Conservation (phyloP, 768 basidiomycete species). For the Fistulinella prunicolor region DNA sequence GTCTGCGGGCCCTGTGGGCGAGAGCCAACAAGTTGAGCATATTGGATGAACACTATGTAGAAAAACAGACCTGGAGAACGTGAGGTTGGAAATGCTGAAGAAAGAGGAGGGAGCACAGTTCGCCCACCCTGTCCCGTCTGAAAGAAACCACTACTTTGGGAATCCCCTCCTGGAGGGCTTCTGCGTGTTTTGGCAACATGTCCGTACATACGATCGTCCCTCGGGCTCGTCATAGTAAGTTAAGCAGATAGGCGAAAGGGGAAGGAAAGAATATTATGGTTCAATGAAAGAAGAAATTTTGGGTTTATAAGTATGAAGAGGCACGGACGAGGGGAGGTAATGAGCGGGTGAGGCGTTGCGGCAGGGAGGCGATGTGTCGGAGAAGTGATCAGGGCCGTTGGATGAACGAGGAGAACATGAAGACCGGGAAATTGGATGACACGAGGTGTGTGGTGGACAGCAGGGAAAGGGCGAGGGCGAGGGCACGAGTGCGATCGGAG, state of each 20-base stretch:
- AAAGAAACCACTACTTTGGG: slow-evolving; percentile 65
- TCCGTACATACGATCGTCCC: slow-evolving; percentile 70
- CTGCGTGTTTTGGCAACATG: slow-evolving; percentile 58
- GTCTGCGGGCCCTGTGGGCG: slow-evolving; percentile 56
- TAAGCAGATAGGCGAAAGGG: slow-evolving; percentile 58
- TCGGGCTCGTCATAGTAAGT: slow-evolving; percentile 65
- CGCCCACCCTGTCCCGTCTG: slow-evolving; percentile 85
- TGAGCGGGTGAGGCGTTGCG: slow-evolving; percentile 36
- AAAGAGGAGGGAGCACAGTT: slow-evolving; percentile 83
- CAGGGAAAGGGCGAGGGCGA: slow-evolving; percentile 36
- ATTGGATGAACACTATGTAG: slow-evolving; percentile 52
- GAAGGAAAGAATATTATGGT: slow-evolving; percentile 41
- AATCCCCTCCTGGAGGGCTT: slow-evolving; percentile 62
- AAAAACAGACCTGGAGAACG: slow-evolving; percentile 84
- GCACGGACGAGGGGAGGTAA: slow-evolving; percentile 44
- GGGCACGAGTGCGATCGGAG: slow-evolving; percentile 32
- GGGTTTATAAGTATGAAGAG: slow-evolving; percentile 48
- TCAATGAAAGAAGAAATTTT: slow-evolving; percentile 51
- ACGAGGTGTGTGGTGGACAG: slow-evolving; percentile 47
- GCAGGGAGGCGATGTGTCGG: slow-evolving; percentile 38
- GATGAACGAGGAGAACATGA: slow-evolving; percentile 50
- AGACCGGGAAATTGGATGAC: slow-evolving; percentile 37
- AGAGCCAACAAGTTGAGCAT: slow-evolving; percentile 56
- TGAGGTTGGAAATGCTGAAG: slow-evolving; percentile 83
- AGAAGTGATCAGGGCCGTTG: slow-evolving; percentile 41